A percentile compares a stretch with the other conserved stretches of the same genome.
Conservation (phyloP, 2,329 filamentous ascomycete genomes). For the Pleurostoma richardsiae region DNA sequence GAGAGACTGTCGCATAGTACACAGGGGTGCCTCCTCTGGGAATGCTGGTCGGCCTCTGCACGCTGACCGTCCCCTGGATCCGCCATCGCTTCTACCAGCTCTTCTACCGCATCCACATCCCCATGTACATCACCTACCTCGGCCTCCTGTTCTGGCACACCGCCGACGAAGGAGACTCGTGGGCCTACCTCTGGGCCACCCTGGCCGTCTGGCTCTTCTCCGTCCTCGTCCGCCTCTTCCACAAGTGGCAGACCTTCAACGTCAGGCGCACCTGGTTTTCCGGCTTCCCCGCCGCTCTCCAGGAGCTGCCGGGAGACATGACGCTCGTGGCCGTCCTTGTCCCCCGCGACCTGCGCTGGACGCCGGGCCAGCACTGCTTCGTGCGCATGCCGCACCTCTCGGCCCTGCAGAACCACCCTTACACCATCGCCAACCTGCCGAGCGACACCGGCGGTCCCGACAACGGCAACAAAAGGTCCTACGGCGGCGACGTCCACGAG, state of each 20-base stretch:
- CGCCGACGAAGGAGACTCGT: conserved; percentile 60
- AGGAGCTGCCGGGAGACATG: not conserved
- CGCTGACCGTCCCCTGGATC: conserved; percentile 56
- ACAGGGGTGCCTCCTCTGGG: conserved; percentile 53
- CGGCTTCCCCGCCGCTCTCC: not conserved
- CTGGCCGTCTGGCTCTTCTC: conserved; percentile 55
- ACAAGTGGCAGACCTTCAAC: conserved; percentile 29
- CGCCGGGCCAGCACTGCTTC: too few relatives aligned
- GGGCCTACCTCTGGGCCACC: conserved; percentile 60
- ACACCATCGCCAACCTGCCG: too few relatives aligned
- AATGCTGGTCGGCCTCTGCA: conserved; percentile 52
- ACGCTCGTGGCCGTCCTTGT: too few relatives aligned
- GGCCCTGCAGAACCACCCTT: too few relatives aligned
- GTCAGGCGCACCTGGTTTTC: not conserved
- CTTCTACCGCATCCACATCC: conserved; percentile 57
- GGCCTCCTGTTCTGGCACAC: conserved; percentile 22
- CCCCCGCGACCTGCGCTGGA: too few relatives aligned
- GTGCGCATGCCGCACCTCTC: too few relatives aligned
- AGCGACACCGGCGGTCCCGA: too few relatives aligned
- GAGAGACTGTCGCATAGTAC: conserved; percentile 29
- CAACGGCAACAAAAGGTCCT: too few relatives aligned
- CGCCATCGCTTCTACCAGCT: conserved; percentile 43
- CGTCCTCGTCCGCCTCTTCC: conserved; percentile 44
- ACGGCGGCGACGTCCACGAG: too few relatives aligned
- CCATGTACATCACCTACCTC: conserved; percentile 27